Evolutionary conservation across 179 eudicot genomes (phyloP), one percentile per base, ranked within the genome.

Genomic region (Drosera spatulata): DNA sequence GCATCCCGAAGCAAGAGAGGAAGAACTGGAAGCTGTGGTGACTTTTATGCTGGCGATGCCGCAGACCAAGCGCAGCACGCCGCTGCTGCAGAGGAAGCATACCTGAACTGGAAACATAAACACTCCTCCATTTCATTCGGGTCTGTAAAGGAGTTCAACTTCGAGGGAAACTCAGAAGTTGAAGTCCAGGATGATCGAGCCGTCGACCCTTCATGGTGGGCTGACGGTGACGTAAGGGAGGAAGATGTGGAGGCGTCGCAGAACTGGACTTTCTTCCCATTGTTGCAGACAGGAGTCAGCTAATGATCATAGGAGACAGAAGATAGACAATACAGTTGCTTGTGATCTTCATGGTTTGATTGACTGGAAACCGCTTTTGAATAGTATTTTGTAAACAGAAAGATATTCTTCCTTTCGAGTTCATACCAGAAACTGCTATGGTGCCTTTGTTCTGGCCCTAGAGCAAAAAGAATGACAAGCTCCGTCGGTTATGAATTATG

Each of bases 241-340:
- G 74, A 22, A 22, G 33, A 71, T 38, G 56, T 46, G 46, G 66
- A 57, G 55, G 59, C 65, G 8, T 59, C 69, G 42, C 68, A 64
- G 51, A 67, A 67, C 58, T 79, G 82, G 82, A 69, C 75, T 58
- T 79, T 79, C 71, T 72, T 75, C 52, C 82, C 82, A 53, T 59
- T 79, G 77, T 66, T 72, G 63, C 79, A 79, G 42, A 75, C 79
- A 55, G 77, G 75, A 58, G 63, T 72, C 60, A 75, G 82, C 70
- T 78, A 61, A 75, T 53, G 45, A 22, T 7, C 45, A 43, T 43
- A 7, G 45, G 2, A 43, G 45, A 43, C 33, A 22, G 33, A 22
- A 22, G 33, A 22, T 1, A 22, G 33, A 22, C 33, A 22, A 22
- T 22, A 22, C 33, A 22, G 33, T 22, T 22, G 33, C 33, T 22